Evolutionary conservation across 306 rosid species (phyloP), one percentile per base, ranked within the genome.

Genomic region (Lathyrus tuberosus): DNA sequence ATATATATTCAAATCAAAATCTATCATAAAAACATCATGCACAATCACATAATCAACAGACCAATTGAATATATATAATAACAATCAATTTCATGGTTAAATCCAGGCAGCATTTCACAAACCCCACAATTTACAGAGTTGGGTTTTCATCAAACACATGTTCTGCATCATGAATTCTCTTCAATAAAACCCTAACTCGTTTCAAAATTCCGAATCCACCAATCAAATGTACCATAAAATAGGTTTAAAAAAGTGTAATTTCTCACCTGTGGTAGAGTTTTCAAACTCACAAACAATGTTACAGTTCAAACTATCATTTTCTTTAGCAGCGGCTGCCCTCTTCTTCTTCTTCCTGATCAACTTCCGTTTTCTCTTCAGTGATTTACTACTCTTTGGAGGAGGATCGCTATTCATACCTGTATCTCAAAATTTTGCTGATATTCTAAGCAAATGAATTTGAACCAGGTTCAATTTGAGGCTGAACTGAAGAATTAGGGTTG

Each of bases 1-100:
- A 57, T n/a, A 58, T 1, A 58, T 58, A 5, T 14, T 58, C 64
- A 58, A 58, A 58, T 10, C 5, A 58, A 58, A 58, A 58, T 10
- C 5, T 30, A 31, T 60, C 65, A 60, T 60, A 33, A 33, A 15
- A 33, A 15, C 24, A 60, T 31, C 24, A 31, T 60, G 24, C 1
- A 15, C 10, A 60, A 60, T 35, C 65, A 60, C 15, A 15, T 5
- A n/a, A n/a, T 33, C 44, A 60, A 10, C 65, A 60, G 14, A 31
- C 16, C 62, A 57, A 60, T 31, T 15, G 43, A 15, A 33, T 57
- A 60, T 3, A 60, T 15, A 60, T 15, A 28, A n/a, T 1, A 57
- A 5, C 22, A 13, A 58, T 30, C 63, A 58, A 58, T 58, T 58
- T 28, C 40, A 57, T 14, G 12, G 28, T 28, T 28, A 12, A 58